Evolutionary conservation across 805 yeast species (phyloP), one percentile per base, ranked within the genome.

Genomic region (Myxozyma vanderwaltii): DNA sequence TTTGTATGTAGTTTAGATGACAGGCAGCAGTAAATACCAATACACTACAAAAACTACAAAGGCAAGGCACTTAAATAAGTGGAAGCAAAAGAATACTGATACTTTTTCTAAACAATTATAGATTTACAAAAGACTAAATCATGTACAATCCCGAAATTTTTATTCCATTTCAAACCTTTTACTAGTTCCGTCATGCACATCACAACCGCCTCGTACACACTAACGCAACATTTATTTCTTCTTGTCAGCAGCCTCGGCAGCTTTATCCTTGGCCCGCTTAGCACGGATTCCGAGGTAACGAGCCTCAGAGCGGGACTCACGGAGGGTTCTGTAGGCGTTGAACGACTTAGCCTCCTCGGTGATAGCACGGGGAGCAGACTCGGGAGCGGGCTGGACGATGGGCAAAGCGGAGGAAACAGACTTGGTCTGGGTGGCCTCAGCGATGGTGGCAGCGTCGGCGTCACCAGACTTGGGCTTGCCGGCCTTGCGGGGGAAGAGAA

Each of bases 241-340:
- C 92, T 91, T 91, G 76, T 91, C 97, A 82, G 96, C 96, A n/a
- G 49, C 67, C 39, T 47, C 67, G 84, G 91, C 99, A 79, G 97
- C 98, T 83, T 90, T 98, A 79, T 97, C 97, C 84, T 84, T 85
- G 75, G 96, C 96, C 83, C 97, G 88, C 95, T 92, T 94, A 78
- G 86, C 98, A 82, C 96, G 91, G 82, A 84, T 82, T 85, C 99
- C 99, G 79, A 79, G 83, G 88, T 83, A 88, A 81, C 84, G 90
- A 86, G 92, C 90, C 74, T 88, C 89, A 72, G 96, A 86, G 85
- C 94, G 89, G 69, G 98, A 98, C 75, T 82, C 80, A 82, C 98
- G 89, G 78, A 94, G 88, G 74, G 97, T 91, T 80, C 86, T 84
- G 96, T 75, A 92, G 76, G 99, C 98, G 72, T 79, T 85, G 76